Evolutionary conservation across 805 yeast genomes (phyloP), one percentile per base, ranked within the genome.

Genomic region (Sugiyamaella chiloensis): DNA sequence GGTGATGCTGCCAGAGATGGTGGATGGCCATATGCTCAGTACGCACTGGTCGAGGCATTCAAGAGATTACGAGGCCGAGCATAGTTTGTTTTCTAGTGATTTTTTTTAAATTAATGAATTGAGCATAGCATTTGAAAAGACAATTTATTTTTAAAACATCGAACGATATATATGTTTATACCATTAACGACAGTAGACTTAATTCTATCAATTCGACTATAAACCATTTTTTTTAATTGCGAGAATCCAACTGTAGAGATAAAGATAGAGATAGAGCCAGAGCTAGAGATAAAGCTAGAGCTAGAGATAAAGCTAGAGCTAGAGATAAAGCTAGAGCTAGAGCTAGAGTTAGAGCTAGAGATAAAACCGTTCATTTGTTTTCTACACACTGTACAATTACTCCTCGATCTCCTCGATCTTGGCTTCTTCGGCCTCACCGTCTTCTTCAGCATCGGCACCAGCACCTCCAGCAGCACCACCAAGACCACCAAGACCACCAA

Each of bases 121-220:
- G 40, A 20, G 14, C 5, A 5, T 19, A 21, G 29, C 31, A 40
- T 40, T 40, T 24, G 11, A 16, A 12, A 3, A 34, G 3, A 12
- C 34, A 29, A 14, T 29, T 5, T 29, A 29, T 4, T 29, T 29
- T 4, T 29, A 4, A 3, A 6, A 5, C 91, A 50, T 75, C 93
- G 63, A 88, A 87, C 61, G 98, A 93, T 64, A 88, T 93, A 41
- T 96, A 90, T 64, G 89, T 93, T 51, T 96, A 93, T 65, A 87
- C 91, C 46, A 87, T 93, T 26, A 26, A 26, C 8, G 30, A 9
- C 12, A 9, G 30, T 26, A 8, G 30, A 26, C 30, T 12, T 8
- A 12, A 12, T 12, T 12, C 8, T 9, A 9, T 26, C 12, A 8
- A 26, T 26, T 9, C 8, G 30, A 26, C 30, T 8, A 26, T 26